phyloP scores from a whole-genome alignment of 441 rosid genomes.

The Euphorbia celastroides region DNA sequence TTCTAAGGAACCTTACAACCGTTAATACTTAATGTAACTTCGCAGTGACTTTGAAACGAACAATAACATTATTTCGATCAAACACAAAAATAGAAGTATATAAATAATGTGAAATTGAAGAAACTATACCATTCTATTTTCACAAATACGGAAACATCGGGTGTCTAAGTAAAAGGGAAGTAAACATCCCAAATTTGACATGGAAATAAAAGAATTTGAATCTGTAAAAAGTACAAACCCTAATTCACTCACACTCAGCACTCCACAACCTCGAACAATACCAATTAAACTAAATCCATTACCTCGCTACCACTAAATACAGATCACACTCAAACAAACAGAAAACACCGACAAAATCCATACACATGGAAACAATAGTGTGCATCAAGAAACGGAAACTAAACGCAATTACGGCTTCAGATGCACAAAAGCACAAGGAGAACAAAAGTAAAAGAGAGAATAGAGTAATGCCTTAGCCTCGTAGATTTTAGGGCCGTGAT shows the following conservation, averaged over 20 bases:
- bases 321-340: background rate
- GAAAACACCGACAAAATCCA: background rate
- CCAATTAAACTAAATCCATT: background rate
- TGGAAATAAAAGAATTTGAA: background rate
- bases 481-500: conserved; percentile 97
- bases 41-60: background rate
- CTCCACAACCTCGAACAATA: background rate
- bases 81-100: background rate
- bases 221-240: conserved; percentile 10
- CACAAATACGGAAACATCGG: background rate
- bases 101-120: background rate
- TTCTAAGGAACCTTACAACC: background rate
- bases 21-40: background rate
- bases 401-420: background rate
- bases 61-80: conserved; percentile 6
- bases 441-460: background rate
- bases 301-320: background rate
- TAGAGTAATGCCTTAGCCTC: conserved; percentile 75
- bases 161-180: background rate
- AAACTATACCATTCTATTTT: background rate
- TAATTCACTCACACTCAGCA: conserved; percentile 3
- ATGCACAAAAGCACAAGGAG: background rate
- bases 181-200: background rate
- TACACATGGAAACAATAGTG: background rate
- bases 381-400: background rate